Evolutionary conservation across 148 eudicot species (phyloP).

Genomic region (Cornus controversa): DNA sequence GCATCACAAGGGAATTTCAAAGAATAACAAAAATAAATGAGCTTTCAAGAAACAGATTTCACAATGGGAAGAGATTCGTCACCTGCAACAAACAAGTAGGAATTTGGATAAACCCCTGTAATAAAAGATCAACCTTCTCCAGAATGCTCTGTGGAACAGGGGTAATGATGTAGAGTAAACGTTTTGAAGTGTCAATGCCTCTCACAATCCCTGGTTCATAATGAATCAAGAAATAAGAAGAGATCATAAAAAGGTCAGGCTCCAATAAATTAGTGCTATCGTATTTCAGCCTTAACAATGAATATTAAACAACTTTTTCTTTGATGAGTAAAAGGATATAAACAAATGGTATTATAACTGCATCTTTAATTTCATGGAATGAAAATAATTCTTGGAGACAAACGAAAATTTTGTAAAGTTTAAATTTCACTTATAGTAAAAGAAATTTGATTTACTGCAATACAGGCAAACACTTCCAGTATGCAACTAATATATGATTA

Average conservation of each 20-base stretch:
- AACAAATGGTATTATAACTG: not conserved
- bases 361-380: not conserved
- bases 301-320: too few relatives aligned
- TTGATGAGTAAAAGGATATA: too few relatives aligned
- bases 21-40: not conserved
- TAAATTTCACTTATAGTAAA: not conserved
- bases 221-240: conserved; percentile 1
- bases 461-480: not conserved
- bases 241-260: not conserved
- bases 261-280: too few relatives aligned
- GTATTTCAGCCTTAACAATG: not conserved
- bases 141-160: conserved; percentile 65
- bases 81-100: conserved; percentile 83
- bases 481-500: not conserved
- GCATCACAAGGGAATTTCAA: too few relatives aligned
- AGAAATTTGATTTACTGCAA: not conserved
- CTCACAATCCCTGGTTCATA: conserved; percentile 67
- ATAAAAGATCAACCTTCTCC: conserved; percentile 65
- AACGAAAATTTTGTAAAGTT: not conserved
- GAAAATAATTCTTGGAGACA: not conserved
- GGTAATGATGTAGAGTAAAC: conserved; percentile 62
- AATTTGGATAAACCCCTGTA: conserved; percentile 79
- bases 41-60: not conserved
- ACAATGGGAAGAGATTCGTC: conserved; percentile 2
- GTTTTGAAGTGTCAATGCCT: conserved; percentile 57